Base-by-base conservation (phyloP, 768 basidiomycete species). In the Auriscalpium orientale region DNA sequence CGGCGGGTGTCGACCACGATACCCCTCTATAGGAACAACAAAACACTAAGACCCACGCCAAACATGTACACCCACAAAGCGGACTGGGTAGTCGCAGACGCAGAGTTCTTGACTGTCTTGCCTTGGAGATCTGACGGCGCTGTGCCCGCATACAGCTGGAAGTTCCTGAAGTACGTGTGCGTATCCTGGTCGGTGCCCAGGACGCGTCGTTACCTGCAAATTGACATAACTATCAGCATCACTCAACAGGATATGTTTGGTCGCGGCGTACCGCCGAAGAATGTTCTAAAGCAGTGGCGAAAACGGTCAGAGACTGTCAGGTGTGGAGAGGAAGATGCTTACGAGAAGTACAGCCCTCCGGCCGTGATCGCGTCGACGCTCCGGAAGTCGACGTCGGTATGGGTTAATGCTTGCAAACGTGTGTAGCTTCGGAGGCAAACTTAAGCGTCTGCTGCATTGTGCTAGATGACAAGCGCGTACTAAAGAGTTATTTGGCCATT, bases 311-410 rank as follows among this genome's bases (percentile, higher is more conserved):
- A 20, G 3, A 28, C 11, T 49, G 28, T 20, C 11, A 36, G 22
- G 34, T 35, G 33, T 12, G 35, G 21, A 47, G 9, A 49, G n/a
- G 18, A 40, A 18, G 16, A 12, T 38, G 59, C 28, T 54, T 8
- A 56, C 82, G 90, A 91, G 69, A 93, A 88, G 71, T 81, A 91
- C 49, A 92, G 68, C 8, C 91, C 90, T 36, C 83, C 84, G 9
- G 81, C 77, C 9, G 71, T 66, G 22, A 93, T 70, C 22, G 70
- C 68, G 20, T 76, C 67, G 34, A 70, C 74, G 21, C 76, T 76
- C 22, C 91, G 83, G 55, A 90, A 77, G 63, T 85, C 82, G 20
- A 93, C 72, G 61, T 82, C 76, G 28, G 74, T 66, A 65, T 88
- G 82, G 46, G 78, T 71, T 13, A 89, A 66, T 3, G 79, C 87